Base-by-base conservation (phyloP, 1,284 basidiomycete species). In the Gomphus bonarii region DNA sequence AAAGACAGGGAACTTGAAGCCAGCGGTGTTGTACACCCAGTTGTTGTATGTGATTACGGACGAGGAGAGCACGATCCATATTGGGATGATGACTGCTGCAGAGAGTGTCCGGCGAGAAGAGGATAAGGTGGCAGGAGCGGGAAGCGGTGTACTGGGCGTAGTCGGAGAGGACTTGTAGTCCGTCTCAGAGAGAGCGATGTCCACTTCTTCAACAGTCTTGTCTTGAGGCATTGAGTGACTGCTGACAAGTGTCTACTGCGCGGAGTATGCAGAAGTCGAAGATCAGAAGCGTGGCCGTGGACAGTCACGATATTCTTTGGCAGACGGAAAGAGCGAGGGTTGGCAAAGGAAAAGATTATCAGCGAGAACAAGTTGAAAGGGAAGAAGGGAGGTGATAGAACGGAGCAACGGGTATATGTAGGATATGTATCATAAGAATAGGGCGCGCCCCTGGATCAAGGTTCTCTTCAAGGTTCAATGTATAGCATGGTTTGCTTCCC, bases 41-140 rank as follows among this genome's bases (percentile, higher is more conserved):
- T 94, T 95, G 81, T 98, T 98, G 82, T 97, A 97, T 58, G 97
- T 85, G 73, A 98, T 98, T 67, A 98, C 95, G 10, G 82, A 72
- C 43, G 91, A 91, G 61, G 85, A 90, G 65, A 97, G 86, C 14
- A 83, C 74, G 68, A 98, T 98, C 95, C 92, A 94, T 59, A 93
- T 72, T 30, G 87, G 87, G 57, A 92, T 90, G 65, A 92, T 89
- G 57, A 79, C 73, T 1, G 81, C 69, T 0, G 86, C 75, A 9
- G 84, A 78, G 38, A 85, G 67, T 2, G 33, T 9, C 42, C 42
- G n/a, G 6, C 52, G 52, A 22, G 52, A n/a, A 9, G 22, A 9
- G 7, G 36, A 28, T 9, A 40, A 30, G 3, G 52, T n/a, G 40
- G 1, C 20, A 3, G 52, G 52, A 3, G 52, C 4, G 1, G 52